Evolutionary conservation across 371 early-diverging fungal genomes (phyloP).

Genomic region (Fennellomyces sp.): DNA sequence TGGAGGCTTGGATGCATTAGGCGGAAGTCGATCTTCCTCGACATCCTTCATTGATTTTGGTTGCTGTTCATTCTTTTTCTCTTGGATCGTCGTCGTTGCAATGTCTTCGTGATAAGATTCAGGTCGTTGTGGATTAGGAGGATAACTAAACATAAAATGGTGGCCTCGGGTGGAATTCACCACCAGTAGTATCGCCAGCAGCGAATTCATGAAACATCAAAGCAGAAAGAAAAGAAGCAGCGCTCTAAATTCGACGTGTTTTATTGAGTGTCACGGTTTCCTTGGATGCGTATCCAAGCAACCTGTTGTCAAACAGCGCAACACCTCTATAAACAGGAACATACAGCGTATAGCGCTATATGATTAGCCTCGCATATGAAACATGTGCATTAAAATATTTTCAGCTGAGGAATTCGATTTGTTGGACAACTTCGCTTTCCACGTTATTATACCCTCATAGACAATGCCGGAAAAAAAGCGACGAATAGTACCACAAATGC

Average conservation of each 20-base stretch:
- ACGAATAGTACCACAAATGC: conserved; percentile 16
- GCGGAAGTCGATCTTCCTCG: conserved; percentile 11
- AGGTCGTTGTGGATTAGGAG: conserved; percentile 49
- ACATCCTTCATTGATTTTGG: no score
- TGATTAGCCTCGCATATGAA: no score
- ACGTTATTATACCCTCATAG: no score
- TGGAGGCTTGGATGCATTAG: conserved; percentile 9
- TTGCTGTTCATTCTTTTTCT: not conserved
- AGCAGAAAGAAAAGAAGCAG: not conserved
- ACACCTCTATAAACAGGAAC: no score
- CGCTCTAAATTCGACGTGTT: not conserved
- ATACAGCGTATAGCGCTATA: no score
- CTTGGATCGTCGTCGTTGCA: not conserved
- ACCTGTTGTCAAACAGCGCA: no score
- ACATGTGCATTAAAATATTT: no score
- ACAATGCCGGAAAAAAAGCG: conserved; percentile 16
- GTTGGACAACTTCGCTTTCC: no score
- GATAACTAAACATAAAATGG: conserved; percentile 72
- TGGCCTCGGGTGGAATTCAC: conserved; percentile 74
- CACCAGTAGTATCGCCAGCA: conserved; percentile 65
- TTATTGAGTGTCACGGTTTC: no score
- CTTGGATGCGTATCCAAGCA: no score
- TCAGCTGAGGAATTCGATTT: no score
- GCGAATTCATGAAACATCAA: conserved; percentile 34
- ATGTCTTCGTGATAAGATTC: conserved; percentile 7